Base-by-base conservation (phyloP, 345 rosid genomes). In the Lenwebbia sp. region DNA sequence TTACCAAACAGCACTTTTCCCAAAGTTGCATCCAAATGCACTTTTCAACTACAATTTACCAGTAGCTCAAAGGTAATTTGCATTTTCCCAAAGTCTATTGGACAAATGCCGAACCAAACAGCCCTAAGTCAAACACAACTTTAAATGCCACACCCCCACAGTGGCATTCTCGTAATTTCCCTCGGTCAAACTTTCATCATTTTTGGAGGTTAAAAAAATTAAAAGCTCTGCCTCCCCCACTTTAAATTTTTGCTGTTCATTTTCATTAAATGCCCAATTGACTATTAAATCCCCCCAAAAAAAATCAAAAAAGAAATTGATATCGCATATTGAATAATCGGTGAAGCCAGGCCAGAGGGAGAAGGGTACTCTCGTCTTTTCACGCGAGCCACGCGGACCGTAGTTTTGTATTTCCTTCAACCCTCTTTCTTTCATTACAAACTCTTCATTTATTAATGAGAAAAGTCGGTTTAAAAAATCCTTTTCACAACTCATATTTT, bases 131-230 rank as follows among this genome's bases (percentile, higher is more conserved):
- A 50, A 50, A 50, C 52, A 3, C 52, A 50, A 50, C 52, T 12
- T 50, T 50, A 50, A 50, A 50, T 50, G 52, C 52, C 52, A 50
- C 52, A 11, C 13, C 4, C 44, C 22, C 60, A 11, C 78, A 2
- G 47, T 70, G 81, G 81, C 4, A 37, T 37, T 33, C 56, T 81
- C 17, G 87, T 84, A 3, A 89, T 86, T 89, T 87, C 50, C 13
- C 7, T 13, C 75, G 87, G 93, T 93, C 93, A 93, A 94, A 94
- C 87, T 88, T 90, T 65, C 94, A 91, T 87, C 90, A 87, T 89
- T 88, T 90, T 89, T 70, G 89, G 92, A 91, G 75, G 58, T 78
- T 44, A 86, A 85, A 37, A 37, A 10, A 19, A 4, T 9, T 40
- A 87, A 86, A 75, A 62, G 76, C 87, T 85, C 84, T 92, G 94